Evolutionary conservation across 2,329 filamentous ascomycete species (phyloP), one percentile per base, ranked within the genome.

Genomic region (Scedosporium dehoogii): DNA sequence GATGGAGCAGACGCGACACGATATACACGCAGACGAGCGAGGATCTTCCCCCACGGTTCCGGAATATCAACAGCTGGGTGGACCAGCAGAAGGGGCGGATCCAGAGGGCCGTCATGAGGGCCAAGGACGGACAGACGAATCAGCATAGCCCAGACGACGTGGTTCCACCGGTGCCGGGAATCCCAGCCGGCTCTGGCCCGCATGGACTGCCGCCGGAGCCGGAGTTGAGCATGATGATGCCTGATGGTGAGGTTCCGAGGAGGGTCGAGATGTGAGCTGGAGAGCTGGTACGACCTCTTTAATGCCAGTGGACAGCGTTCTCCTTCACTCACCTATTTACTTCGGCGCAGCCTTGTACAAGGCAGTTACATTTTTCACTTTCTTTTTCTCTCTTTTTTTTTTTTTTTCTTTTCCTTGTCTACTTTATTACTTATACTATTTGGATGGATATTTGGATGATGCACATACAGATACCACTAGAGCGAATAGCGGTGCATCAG

Each of bases 11-110:
- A 41, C 75, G 81, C 33, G 81, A 84, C 55, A 84, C 81, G 0
- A 71, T 81, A 2, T 83, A 79, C 66, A 84, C 82, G 0, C 73
- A 77, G 59, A 75, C 77, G 3, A 84, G 80, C 59, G 78, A 85
- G 41, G 83, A 86, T 64, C 70, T 73, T 55, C 79, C 82, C 4
- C 76, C 82, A 14, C 78, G 80, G 4, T 88, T 86, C 70, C 78
- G 83, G 42, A 80, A 77, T 6, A 76, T 88, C 62, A 79, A 76
- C 62, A 86, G 83, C 33, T 89, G 86, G 86, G 85, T 89, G 1
- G 80, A 80, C 66, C 84, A 88, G 69, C 85, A 88, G 70, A 80
- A 80, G 7, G 80, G 79, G 2, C 78, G 83, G 2, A 70, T 85
- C 33, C 78, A 78, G 67, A 75, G 79, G 27, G 78, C 77, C 1